Evolutionary conservation across 2,329 filamentous ascomycete genomes (phyloP).

Genomic region (Aspergillus versicolor): DNA sequence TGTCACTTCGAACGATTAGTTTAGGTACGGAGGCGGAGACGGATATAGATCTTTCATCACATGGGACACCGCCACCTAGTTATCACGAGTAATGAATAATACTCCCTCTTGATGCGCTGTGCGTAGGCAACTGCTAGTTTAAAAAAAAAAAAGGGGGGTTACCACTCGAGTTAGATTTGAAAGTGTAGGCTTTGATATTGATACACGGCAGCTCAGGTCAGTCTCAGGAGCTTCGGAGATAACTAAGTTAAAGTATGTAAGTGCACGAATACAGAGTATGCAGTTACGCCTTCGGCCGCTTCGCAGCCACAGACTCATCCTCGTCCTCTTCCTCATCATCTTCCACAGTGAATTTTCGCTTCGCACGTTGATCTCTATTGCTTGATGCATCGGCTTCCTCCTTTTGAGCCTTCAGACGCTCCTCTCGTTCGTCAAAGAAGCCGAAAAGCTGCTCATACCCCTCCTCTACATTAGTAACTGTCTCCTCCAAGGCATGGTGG

Average conservation of each 20-base stretch:
- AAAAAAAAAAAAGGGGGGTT: background rate
- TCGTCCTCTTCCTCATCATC: constrained; percentile 29
- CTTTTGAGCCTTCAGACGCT: constrained; percentile 27
- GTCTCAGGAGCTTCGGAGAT: background rate
- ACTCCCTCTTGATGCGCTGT: background rate
- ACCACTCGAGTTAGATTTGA: background rate
- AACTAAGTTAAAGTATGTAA: background rate
- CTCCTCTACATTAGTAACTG: constrained; percentile 56
- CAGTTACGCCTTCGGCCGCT: constrained; percentile 32
- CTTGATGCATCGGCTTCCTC: constrained; percentile 21
- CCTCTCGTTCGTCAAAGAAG: constrained; percentile 35
- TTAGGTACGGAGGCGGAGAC: background rate
- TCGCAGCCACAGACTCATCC: constrained; percentile 20
- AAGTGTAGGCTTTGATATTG: constrained; percentile 1
- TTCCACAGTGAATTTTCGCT: constrained; percentile 33
- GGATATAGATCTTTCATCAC: too few relatives aligned
- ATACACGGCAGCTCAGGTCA: constrained; percentile 8
- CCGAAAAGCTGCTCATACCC: constrained; percentile 59
- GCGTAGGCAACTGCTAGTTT: background rate
- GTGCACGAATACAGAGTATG: background rate
- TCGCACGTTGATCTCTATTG: constrained; percentile 22
- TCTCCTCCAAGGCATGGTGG: constrained; percentile 60
- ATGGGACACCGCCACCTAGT: background rate
- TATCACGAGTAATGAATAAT: background rate
- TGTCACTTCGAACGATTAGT: too few relatives aligned